phyloP scores from a whole-genome alignment of 2,329 filamentous ascomycete genomes.

The Aspergillus fischeri region DNA sequence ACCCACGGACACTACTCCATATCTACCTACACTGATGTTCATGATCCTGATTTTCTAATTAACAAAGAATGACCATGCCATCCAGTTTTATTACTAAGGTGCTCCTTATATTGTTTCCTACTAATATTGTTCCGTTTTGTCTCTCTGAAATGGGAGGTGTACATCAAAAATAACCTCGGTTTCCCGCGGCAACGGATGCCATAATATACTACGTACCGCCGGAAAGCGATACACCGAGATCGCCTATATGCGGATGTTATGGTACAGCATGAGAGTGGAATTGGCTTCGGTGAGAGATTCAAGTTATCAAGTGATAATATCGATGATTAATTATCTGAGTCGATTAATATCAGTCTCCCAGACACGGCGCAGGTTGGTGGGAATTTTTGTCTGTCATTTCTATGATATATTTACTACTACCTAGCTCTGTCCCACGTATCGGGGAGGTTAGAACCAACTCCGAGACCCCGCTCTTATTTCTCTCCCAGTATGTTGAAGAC shows the following conservation, averaged over 20 bases:
- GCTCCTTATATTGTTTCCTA: no score
- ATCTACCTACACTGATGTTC: not conserved
- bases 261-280: not conserved
- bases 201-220: constrained; percentile 3
- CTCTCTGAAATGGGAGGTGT: no score
- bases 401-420: not conserved
- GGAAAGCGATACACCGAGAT: constrained; percentile 10
- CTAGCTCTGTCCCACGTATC: not conserved
- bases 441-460: not conserved
- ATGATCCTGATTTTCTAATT: not conserved
- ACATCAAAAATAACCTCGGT: constrained; percentile 6
- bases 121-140: no score
- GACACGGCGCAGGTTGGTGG: not conserved
- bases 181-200: constrained; percentile 14
- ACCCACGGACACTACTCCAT: not conserved
- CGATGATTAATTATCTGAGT: not conserved
- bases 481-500: constrained; percentile 18
- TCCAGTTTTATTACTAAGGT: no score
- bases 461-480: not conserved
- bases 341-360: not conserved
- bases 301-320: not conserved
- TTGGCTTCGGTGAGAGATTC: not conserved
- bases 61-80: no score
- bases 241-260: constrained; percentile 2
- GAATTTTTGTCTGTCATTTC: not conserved